Evolutionary conservation across 129 eudicot genomes (phyloP).

Genomic region (Scalesia atractyloides): DNA sequence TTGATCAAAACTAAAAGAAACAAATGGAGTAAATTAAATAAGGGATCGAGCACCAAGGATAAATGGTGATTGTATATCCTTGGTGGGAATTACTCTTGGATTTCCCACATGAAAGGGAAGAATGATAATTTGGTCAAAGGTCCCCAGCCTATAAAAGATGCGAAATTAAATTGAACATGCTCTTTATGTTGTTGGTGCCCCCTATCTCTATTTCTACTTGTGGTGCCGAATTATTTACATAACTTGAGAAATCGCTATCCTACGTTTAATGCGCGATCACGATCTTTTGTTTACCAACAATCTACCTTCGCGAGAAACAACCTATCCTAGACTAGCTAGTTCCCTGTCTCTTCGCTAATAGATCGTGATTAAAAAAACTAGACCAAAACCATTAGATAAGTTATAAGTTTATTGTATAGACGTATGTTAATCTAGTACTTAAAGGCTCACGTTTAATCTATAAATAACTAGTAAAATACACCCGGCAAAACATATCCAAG

Average conservation of each 20-base stretch:
- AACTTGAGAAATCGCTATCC: background rate
- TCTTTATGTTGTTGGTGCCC: slow-evolving; percentile 21
- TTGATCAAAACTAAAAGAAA: too few relatives aligned
- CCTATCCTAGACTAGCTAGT: slow-evolving; percentile 6
- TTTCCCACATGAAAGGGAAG: slow-evolving; percentile 15
- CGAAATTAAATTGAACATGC: background rate
- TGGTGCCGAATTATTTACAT: slow-evolving; percentile 16
- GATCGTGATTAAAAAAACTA: background rate
- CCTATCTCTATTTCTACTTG: slow-evolving; percentile 6
- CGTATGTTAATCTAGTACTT: background rate
- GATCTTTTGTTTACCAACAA: slow-evolving; percentile 17
- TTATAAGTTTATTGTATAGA: background rate
- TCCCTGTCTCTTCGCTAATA: background rate
- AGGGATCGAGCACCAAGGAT: too few relatives aligned
- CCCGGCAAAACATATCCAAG: too few relatives aligned
- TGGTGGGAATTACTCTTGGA: background rate
- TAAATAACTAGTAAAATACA: too few relatives aligned
- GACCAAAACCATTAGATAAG: background rate
- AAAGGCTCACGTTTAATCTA: too few relatives aligned
- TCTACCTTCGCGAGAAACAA: slow-evolving; percentile 23
- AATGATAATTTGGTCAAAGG: slow-evolving; percentile 2
- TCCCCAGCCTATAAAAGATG: slow-evolving; percentile 23
- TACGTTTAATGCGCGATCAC: slow-evolving; percentile 13
- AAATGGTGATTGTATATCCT: background rate
- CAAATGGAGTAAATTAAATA: too few relatives aligned